Evolutionary conservation across 306 rosid genomes (phyloP).

Genomic region (Vigna hirtella): DNA sequence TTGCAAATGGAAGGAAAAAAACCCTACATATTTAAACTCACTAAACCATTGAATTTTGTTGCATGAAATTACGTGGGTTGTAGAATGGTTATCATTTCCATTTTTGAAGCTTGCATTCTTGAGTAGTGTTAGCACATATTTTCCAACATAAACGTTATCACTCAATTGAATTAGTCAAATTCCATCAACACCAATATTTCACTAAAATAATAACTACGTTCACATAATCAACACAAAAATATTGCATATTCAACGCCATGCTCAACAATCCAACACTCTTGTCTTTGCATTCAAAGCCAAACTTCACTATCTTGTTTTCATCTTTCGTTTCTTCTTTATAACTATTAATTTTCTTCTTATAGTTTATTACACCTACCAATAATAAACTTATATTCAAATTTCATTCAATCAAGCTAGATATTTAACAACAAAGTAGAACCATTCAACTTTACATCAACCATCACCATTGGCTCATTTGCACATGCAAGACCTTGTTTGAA

Average conservation of each 20-base stretch:
- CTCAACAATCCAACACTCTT: not conserved
- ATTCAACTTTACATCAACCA: conserved; percentile 34
- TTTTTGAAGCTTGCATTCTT: not conserved
- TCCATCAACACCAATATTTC: not conserved
- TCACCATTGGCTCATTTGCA: not conserved
- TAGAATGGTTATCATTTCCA: not conserved
- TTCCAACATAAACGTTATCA: conserved; percentile 10
- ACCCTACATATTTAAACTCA: too few species aligned
- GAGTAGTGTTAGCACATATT: conserved; percentile 31
- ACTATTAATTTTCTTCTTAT: not conserved
- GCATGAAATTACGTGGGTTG: not conserved
- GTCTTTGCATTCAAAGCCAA: not conserved
- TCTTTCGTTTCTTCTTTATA: not conserved
- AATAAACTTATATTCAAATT: conserved; percentile 21
- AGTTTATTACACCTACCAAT: not conserved
- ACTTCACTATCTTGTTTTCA: not conserved
- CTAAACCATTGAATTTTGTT: not conserved
- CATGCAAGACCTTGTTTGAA: conserved; percentile 11
- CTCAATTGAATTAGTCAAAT: conserved; percentile 42
- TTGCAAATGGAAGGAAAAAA: not conserved
- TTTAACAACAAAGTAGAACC: conserved; percentile 2
- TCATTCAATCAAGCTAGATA: conserved; percentile 1
- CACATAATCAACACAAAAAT: not conserved
- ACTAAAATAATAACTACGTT: not conserved
- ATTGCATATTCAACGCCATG: not conserved